Evolutionary conservation across 768 basidiomycete genomes (phyloP).

Genomic region (Amanita muscaria): DNA sequence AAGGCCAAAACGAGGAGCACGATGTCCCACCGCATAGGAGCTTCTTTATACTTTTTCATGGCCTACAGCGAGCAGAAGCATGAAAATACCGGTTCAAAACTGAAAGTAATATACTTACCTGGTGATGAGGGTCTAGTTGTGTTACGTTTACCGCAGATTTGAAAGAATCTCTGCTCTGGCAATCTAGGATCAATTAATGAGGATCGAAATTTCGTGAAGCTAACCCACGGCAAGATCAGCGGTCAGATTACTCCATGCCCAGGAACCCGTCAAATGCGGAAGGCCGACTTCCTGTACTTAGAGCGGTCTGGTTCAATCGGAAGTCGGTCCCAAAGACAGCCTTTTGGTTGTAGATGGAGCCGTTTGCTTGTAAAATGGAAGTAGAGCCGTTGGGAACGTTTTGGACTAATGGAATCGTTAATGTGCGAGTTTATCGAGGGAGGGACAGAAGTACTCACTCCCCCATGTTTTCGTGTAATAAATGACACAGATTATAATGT

Average conservation of each 20-base stretch:
- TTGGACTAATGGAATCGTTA: conserved; percentile 31
- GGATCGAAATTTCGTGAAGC: no score
- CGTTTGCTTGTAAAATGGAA: conserved; percentile 46
- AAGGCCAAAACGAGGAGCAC: conserved; percentile 41
- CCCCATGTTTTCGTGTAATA: conserved; percentile 61
- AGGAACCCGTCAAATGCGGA: conserved; percentile 42
- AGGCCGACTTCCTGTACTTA: conserved; percentile 41
- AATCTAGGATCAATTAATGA: conserved; percentile 29
- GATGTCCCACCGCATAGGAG: conserved; percentile 54
- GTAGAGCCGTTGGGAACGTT: conserved; percentile 49
- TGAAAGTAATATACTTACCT: no score
- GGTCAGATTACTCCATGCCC: conserved; percentile 42
- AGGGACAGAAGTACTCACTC: conserved; percentile 24
- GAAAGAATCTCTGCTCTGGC: conserved; percentile 46
- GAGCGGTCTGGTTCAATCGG: conserved; percentile 44
- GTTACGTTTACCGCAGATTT: conserved; percentile 34
- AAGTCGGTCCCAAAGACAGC: conserved; percentile 45
- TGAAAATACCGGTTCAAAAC: no score
- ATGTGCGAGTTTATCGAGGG: background rate
- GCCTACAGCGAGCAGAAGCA: no score
- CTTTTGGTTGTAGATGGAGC: conserved; percentile 44
- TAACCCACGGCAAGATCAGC: conserved; percentile 36
- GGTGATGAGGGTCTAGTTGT: conserved; percentile 50
- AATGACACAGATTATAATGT: conserved; percentile 42
- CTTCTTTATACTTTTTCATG: conserved; percentile 53